A percentile compares a stretch with the other conserved stretches of the same genome.
Conservation (phyloP, 225 moss, liverwort and hornwort genomes). For the Pseudoscleropodium purum region DNA sequence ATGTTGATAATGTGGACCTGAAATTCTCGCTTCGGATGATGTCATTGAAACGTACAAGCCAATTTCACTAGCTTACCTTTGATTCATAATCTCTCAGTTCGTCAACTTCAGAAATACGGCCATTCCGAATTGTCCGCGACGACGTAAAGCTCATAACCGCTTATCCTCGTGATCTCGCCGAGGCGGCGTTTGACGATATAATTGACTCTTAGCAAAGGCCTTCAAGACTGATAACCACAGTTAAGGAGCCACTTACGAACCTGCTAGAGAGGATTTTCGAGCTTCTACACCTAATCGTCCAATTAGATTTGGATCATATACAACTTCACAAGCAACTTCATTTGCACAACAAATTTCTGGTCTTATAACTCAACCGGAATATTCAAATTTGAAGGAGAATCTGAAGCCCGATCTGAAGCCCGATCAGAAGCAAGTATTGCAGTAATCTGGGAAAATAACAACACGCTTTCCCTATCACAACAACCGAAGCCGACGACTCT, state of each 20-base stretch:
- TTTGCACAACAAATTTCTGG: neutral
- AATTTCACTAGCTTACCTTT: conserved; percentile 10
- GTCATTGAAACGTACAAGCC: neutral
- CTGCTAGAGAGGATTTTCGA: neutral
- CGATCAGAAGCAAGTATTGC: neutral
- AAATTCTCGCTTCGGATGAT: neutral
- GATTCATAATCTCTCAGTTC: conserved; percentile 32
- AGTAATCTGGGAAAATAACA: neutral
- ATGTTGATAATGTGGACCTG: neutral
- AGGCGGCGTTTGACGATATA: neutral
- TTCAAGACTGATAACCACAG: neutral
- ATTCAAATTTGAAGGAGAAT: neutral
- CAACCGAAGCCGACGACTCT: neutral
- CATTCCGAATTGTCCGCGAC: conserved; percentile 14
- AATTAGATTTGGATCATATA: neutral
- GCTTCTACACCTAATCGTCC: neutral
- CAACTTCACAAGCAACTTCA: neutral
- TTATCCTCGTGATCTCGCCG: neutral
- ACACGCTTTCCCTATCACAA: neutral
- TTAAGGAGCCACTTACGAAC: neutral
- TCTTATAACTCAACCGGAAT: neutral
- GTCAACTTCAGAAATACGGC: conserved; percentile 7
- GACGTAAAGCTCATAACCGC: conserved; percentile 19
- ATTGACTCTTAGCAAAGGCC: neutral
- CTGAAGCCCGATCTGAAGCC: neutral